Evolutionary conservation across 106 monocot genomes (phyloP).

Genomic region (Dactylorhiza incarnata): DNA sequence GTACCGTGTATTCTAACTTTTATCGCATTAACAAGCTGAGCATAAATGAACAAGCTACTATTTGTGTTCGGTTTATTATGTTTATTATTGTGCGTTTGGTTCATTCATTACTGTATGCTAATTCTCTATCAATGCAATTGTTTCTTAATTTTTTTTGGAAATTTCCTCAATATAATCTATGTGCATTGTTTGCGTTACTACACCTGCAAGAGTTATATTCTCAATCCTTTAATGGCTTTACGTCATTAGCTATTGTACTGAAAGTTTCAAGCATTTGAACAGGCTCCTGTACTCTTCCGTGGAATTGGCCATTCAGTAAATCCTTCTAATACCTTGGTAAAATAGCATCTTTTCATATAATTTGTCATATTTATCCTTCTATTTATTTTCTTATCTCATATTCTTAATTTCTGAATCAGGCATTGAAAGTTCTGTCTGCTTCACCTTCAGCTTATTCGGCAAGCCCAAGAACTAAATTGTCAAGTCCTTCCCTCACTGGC

Average conservation of each 20-base stretch:
- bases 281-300: constrained; percentile 92
- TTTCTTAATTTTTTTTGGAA: neutral
- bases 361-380: neutral
- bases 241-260: neutral
- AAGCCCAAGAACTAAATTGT: constrained; percentile 64
- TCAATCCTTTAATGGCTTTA: neutral
- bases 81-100: no score
- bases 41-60: no score
- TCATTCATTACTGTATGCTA: no score
- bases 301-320: constrained; percentile 92
- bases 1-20: no score
- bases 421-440: constrained; percentile 80
- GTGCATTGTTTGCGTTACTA: no score
- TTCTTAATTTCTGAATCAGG: constrained; percentile 27
- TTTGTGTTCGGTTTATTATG: no score
- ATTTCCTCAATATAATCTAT: neutral
- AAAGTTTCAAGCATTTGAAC: constrained; percentile 8
- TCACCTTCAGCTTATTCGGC: constrained; percentile 93
- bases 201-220: neutral
- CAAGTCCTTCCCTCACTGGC: constrained; percentile 73
- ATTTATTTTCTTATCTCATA: constrained; percentile 2
- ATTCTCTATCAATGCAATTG: no score
- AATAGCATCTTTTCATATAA: neutral
- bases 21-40: no score
- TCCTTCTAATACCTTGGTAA: constrained; percentile 80